phyloP scores from a whole-genome alignment of 2,329 filamentous ascomycete genomes.

The Colletotrichum echinochloae region DNA sequence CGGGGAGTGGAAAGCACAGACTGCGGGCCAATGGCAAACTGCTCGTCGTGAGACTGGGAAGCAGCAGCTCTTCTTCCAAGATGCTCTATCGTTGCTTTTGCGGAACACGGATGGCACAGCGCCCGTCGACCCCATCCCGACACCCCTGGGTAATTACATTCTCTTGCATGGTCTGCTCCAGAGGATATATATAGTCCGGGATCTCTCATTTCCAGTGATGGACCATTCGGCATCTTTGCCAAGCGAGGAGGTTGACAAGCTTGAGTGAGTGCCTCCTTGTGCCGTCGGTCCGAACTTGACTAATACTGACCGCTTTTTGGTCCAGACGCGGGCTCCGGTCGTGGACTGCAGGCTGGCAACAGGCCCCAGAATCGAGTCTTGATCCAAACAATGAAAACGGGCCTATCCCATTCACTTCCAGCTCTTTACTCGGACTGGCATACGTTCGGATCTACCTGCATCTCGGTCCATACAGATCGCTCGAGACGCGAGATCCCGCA shows the following conservation, averaged over 20 bases:
- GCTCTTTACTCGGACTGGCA: conserved; percentile 58
- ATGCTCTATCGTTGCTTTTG: conserved; percentile 50
- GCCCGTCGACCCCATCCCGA: conserved; percentile 51
- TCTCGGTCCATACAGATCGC: conserved; percentile 56
- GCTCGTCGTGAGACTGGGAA: conserved; percentile 46
- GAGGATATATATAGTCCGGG: conserved; percentile 53
- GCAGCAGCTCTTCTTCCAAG: conserved; percentile 52
- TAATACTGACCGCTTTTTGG: not conserved
- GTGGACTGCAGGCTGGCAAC: conserved; percentile 55
- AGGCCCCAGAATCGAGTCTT: conserved; percentile 53
- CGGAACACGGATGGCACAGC: conserved; percentile 46
- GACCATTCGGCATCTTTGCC: conserved; percentile 49
- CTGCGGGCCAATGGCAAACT: conserved; percentile 46
- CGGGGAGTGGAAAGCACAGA: conserved; percentile 52
- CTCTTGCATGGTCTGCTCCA: conserved; percentile 53
- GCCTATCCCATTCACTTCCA: conserved; percentile 58
- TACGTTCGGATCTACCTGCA: conserved; percentile 61
- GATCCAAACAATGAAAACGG: conserved; percentile 56
- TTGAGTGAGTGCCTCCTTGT: conserved; percentile 46
- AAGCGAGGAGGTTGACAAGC: conserved; percentile 51
- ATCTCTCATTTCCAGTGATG: conserved; percentile 51
- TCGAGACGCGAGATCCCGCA: conserved; percentile 57
- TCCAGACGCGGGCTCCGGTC: conserved; percentile 50
- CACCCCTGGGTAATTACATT: conserved; percentile 53
- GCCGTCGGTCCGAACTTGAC: not conserved